Evolutionary conservation across 176 grass and related monocot species (phyloP).

Genomic region (Oryza brachyantha): DNA sequence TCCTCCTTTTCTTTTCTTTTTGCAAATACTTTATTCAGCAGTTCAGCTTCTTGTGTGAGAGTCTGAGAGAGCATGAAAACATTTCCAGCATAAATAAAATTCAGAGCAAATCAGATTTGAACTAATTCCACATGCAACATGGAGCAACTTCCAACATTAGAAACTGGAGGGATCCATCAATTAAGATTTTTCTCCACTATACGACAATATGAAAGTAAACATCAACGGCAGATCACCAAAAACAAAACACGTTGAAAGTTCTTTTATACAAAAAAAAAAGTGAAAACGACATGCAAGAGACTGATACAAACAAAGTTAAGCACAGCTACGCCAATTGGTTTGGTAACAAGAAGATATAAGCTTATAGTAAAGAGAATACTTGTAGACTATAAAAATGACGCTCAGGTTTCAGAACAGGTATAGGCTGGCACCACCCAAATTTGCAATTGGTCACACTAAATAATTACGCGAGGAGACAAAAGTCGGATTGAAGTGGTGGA

Average conservation of each 20-base stretch:
- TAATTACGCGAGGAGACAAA: slow-evolving; percentile 9
- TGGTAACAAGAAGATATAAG: neutral
- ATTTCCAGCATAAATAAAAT: neutral
- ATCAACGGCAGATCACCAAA: neutral
- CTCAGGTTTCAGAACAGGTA: slow-evolving; percentile 24
- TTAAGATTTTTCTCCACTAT: neutral
- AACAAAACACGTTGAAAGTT: neutral
- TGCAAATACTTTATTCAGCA: slow-evolving; percentile 17
- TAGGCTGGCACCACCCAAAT: slow-evolving; percentile 6
- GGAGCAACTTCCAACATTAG: slow-evolving; percentile 12
- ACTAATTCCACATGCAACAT: neutral
- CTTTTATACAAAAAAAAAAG: neutral
- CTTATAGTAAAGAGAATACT: neutral
- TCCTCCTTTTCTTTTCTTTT: neutral
- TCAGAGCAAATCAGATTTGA: neutral
- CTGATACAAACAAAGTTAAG: neutral
- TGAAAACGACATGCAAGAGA: slow-evolving; percentile 10
- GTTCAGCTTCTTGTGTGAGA: neutral
- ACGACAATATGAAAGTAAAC: slow-evolving; percentile 5
- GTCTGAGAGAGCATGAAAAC: neutral
- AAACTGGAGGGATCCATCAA: slow-evolving; percentile 18
- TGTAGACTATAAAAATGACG: slow-evolving; percentile 21
- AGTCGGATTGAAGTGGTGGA: slow-evolving; percentile 18
- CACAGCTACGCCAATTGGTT: slow-evolving; percentile 24
- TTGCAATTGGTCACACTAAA: slow-evolving; percentile 5